A percentile compares a stretch with the other conserved stretches of the same genome.
These are phyloP conservation scores for Carex kokanica DNA, from an alignment of 176 grass and related monocot genomes.

Conservation along the genomic window DNA sequence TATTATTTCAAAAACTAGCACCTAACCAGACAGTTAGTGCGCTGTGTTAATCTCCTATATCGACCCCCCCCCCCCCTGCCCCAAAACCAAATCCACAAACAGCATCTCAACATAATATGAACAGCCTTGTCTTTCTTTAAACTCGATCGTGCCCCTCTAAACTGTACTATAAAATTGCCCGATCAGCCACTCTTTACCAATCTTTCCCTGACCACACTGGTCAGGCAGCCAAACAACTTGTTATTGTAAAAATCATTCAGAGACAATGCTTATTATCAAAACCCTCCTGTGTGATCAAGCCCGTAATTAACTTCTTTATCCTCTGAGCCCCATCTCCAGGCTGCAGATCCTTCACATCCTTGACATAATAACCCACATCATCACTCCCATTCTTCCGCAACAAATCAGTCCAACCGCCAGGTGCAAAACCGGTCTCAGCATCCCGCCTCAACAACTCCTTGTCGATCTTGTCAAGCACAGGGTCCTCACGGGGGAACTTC, in stretches of 20 bases:
- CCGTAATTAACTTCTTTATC: constrained; percentile 63
- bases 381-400: constrained; percentile 51
- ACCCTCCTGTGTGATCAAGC: constrained; percentile 66
- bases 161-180: not conserved
- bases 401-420: constrained; percentile 60
- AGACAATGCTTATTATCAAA: constrained; percentile 81
- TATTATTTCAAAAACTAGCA: constrained; percentile 24
- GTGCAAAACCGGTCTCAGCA: constrained; percentile 46
- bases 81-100: not conserved
- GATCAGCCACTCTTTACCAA: not conserved
- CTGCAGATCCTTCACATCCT: constrained; percentile 50
- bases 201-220: not conserved
- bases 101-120: not conserved
- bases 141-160: not conserved
- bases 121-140: not conserved
- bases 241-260: constrained; percentile 25
- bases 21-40: constrained; percentile 26
- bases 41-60: constrained; percentile 4
- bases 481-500: constrained; percentile 79
- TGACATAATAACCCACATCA: constrained; percentile 36
- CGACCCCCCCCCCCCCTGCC: not conserved
- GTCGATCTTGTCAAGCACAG: constrained; percentile 87
- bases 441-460: constrained; percentile 57
- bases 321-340: constrained; percentile 58
- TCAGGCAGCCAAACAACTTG: not conserved